Evolutionary conservation across 176 grass and related monocot genomes (phyloP).

Genomic region (Alloteropsis semialata): DNA sequence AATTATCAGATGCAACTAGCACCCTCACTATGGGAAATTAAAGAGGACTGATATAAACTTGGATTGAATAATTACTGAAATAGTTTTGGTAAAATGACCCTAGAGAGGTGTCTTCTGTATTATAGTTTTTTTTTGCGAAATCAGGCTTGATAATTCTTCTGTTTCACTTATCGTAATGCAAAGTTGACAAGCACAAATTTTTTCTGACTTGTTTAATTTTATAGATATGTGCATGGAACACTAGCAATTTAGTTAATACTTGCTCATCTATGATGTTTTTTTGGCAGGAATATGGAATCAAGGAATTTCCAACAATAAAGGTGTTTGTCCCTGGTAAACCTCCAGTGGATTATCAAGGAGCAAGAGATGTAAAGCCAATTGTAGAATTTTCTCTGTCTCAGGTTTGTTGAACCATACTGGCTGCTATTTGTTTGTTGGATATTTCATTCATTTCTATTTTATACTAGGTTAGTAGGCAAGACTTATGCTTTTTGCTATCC

Average conservation of each 20-base stretch:
- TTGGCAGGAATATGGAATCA: conserved; percentile 90
- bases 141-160: too few species aligned
- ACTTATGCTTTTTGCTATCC: background rate
- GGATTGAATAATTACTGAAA: background rate
- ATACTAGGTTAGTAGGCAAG: background rate
- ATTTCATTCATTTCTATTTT: background rate
- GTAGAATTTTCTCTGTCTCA: conserved; percentile 85
- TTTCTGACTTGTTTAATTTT: background rate
- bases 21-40: background rate
- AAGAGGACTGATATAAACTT: too few species aligned
- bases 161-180: too few species aligned
- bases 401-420: conserved; percentile 47
- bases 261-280: conserved; percentile 2
- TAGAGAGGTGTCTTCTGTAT: background rate
- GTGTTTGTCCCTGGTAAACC: conserved; percentile 89
- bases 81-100: background rate
- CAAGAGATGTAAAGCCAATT: conserved; percentile 89
- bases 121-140: conserved; percentile 19
- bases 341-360: conserved; percentile 95
- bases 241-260: too few species aligned
- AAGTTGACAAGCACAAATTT: background rate
- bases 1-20: background rate
- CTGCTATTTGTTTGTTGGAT: conserved; percentile 4
- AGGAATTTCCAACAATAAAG: conserved; percentile 94
- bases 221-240: too few species aligned